Evolutionary conservation across 495 filamentous ascomycete species (phyloP), one percentile per base, ranked within the genome.

Genomic region (Penicillium steckii): DNA sequence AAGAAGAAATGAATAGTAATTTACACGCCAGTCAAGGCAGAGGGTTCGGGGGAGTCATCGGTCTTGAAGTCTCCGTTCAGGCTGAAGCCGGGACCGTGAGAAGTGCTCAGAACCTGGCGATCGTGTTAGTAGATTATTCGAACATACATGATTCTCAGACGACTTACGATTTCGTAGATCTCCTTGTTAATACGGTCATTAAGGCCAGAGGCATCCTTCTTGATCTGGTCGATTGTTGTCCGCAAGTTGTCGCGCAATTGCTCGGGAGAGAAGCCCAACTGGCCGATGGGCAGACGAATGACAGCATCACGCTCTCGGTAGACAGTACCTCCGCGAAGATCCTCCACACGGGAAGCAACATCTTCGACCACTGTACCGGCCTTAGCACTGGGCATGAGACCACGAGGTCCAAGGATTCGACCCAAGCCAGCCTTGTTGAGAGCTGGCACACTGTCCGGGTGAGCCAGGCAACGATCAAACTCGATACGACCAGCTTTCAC

Each of bases 331-430:
- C 93, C 93, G 4, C 89, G 81, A 70, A 97, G 78, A 45, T 89
- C 87, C 50, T 81, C 81, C 47, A 97, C 86, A 13, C 84, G 74
- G 3, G 71, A 53, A 33, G 77, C 80, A 4, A 95, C 80, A 70
- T 94, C 85, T 66, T 79, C 88, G 9, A 94, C 90, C 46, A 98
- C 84, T 2, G 94, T 96, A 47, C 89, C 91, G 19, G 79, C 79
- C 79, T 96, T 98, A 44, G 74, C 69, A 64, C 81, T 94, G 18
- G 94, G 94, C 95, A 98, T 97, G 64, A 98, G 70, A 8, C 91
- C 90, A 63, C 80, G 81, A 13, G 94, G 94, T 65, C 94, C 94
- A 9, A 98, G 78, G 37, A 97, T 81, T 60, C 85, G 80, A 44
- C 85, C 92, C 50, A 98, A 64, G 3, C 75, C 79, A 23, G 89